These are phyloP conservation scores for Naganishia albida DNA, from an alignment of 1,284 basidiomycete species.

Conservation along the genomic window DNA sequence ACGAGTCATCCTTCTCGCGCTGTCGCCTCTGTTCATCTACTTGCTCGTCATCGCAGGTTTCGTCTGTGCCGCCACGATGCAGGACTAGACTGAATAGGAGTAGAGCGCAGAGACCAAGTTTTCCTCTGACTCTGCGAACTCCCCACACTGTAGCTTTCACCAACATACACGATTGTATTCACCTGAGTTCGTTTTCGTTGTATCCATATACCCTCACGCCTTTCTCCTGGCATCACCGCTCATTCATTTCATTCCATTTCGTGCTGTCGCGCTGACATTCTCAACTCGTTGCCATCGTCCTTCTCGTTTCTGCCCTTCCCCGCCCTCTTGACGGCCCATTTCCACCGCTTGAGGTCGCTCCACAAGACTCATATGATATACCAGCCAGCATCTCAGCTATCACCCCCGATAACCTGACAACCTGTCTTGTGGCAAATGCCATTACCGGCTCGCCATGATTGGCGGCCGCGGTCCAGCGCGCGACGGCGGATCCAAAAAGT, in stretches of 20 bases:
- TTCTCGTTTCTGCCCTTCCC: no score
- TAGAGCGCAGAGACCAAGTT: neutral
- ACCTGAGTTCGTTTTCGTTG: neutral
- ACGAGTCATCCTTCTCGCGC: conserved; percentile 19
- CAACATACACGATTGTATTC: conserved; percentile 25
- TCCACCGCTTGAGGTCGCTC: no score
- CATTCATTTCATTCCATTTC: neutral
- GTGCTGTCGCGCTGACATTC: no score
- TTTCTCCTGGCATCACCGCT: neutral
- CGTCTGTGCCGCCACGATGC: conserved; percentile 2
- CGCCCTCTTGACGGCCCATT: no score
- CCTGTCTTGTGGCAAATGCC: neutral
- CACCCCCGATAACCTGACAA: no score
- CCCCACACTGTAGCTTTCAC: conserved; percentile 1
- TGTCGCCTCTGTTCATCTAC: conserved; percentile 18
- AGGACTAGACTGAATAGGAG: neutral
- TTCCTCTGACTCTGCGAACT: no score
- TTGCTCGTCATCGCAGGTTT: conserved; percentile 20
- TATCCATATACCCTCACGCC: conserved; percentile 8
- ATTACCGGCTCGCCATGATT: conserved; percentile 11
- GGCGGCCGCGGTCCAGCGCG: conserved; percentile 18
- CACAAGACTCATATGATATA: no score
- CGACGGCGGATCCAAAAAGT: conserved; percentile 19
- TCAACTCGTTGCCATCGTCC: no score
- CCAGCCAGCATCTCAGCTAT: neutral